These are phyloP conservation scores for Lecanicillium sp. DNA, from an alignment of 2,329 filamentous ascomycete genomes.

Conservation along the genomic window DNA sequence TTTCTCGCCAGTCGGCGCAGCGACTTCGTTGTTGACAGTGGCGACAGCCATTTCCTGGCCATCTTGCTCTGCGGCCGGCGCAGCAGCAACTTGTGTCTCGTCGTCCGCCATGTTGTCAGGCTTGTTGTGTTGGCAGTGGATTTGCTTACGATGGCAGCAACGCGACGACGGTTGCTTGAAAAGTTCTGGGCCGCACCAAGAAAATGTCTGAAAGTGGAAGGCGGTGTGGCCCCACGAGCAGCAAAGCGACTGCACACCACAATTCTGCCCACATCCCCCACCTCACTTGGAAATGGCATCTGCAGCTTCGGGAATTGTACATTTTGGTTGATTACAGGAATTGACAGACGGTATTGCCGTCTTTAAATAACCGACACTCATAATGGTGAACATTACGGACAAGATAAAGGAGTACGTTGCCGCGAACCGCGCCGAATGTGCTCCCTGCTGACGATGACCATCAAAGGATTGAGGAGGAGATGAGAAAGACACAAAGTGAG, in stretches of 20 bases:
- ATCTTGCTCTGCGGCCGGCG: conserved; percentile 17
- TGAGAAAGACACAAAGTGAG: conserved; percentile 96
- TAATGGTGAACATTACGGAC: conserved; percentile 98
- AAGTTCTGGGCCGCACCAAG: neutral
- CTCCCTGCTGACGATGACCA: conserved; percentile 14
- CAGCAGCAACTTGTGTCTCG: conserved; percentile 17
- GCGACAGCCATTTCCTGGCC: conserved; percentile 24
- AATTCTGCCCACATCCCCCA: conserved; percentile 19
- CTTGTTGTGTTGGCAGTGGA: neutral
- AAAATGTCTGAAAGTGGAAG: conserved; percentile 7
- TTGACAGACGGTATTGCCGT: conserved; percentile 20
- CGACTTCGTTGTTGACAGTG: conserved; percentile 34
- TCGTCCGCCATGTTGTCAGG: conserved; percentile 22
- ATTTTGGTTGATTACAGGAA: neutral
- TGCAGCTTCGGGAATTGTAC: neutral
- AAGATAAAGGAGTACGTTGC: conserved; percentile 93
- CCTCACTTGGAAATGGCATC: conserved; percentile 10
- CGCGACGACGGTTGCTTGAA: too few relatives aligned
- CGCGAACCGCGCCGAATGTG: conserved; percentile 1
- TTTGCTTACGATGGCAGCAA: too few relatives aligned
- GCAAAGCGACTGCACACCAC: conserved; percentile 11
- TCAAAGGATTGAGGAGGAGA: conserved; percentile 99
- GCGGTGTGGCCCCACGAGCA: conserved; percentile 6
- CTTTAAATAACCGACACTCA: conserved; percentile 26
- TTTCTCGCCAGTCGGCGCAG: conserved; percentile 41